A percentile compares a stretch with the other conserved stretches of the same genome.
These are phyloP conservation scores for Benincasa hispida DNA, from an alignment of 306 rosid species.

Conservation along the genomic window DNA sequence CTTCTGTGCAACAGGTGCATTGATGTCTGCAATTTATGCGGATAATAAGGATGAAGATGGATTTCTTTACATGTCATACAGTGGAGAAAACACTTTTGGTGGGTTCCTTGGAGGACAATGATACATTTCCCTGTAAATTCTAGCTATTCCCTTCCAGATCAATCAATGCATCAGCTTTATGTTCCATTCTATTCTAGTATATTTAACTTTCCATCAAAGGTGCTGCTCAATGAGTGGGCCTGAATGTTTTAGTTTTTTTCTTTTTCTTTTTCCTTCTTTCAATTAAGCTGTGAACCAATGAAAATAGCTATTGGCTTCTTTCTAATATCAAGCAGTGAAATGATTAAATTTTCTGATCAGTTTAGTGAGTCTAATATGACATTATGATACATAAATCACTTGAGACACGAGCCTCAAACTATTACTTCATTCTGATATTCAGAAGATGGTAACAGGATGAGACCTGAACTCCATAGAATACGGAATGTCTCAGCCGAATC, in stretches of 20 bases:
- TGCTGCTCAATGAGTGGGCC: neutral
- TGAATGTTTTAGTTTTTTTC: neutral
- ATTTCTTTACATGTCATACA: conserved; percentile 8
- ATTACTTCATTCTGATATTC: neutral
- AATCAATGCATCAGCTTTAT: neutral
- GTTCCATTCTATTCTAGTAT: neutral
- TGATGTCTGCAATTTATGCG: conserved; percentile 2
- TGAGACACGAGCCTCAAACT: neutral
- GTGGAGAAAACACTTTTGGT: conserved; percentile 7
- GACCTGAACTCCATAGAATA: neutral
- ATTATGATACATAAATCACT: neutral
- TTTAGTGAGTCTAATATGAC: neutral
- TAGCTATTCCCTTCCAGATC: neutral
- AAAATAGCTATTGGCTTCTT: neutral
- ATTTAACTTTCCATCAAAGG: neutral
- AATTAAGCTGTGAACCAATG: neutral
- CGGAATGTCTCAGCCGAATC: neutral
- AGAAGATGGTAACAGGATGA: neutral
- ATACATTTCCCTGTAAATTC: conserved; percentile 1
- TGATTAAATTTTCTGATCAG: neutral
- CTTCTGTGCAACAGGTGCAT: conserved; percentile 3
- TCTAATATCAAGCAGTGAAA: neutral
- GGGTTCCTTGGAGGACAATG: conserved; percentile 3
- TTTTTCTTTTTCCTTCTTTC: neutral
- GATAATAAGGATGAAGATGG: conserved; percentile 8